Evolutionary conservation across 257 asterid genomes (phyloP), one percentile per base, ranked within the genome.

Genomic region (Capsicum baccatum): DNA sequence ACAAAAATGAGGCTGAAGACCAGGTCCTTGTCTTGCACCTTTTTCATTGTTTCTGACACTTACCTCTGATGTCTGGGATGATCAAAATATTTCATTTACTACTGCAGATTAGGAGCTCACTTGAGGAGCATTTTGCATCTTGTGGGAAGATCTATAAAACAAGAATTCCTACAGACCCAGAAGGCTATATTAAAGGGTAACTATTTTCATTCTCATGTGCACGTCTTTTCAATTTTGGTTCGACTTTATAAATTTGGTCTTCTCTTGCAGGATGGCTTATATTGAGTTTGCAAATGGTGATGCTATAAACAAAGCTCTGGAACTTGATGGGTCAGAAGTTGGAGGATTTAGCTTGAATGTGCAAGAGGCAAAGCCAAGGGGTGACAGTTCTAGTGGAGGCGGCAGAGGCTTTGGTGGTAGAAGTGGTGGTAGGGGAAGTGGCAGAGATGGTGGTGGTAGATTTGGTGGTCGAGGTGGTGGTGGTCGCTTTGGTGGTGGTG

Each of bases 81-180:
- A 67, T 79, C 8, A 55, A 21, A 13, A 16, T 39, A 2, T 58
- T 6, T 13, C 33, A 48, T 26, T 21, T 37, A 81, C 62, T 26
- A 62, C 6, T 89, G 56, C 96, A 96, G 99, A 87, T 89, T 64
- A 94, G 89, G 90, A 90, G 85, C 81, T 87, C 92, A 37, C 87
- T 96, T 67, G 87, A 92, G 81, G 93, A 89, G 60, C 95, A 90
- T 89, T 96, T 96, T 88, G 90, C 88, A 37, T 83, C 90, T 74
- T 96, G 98, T 86, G 99, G 99, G 44, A 95, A 92, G 84, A 91
- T 96, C 66, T 83, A 89, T 52, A 90, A 92, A 83, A 85, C 92
- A 50, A 88, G 94, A 58, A 60, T 92, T 86, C 98, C 97, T 0
- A 88, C 26, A 67, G 97, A 86, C 86, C 90, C 80, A 33, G 99